Base-by-base conservation (phyloP, 371 early-diverging fungal genomes). In the Neoconidiobolus thromboides region DNA sequence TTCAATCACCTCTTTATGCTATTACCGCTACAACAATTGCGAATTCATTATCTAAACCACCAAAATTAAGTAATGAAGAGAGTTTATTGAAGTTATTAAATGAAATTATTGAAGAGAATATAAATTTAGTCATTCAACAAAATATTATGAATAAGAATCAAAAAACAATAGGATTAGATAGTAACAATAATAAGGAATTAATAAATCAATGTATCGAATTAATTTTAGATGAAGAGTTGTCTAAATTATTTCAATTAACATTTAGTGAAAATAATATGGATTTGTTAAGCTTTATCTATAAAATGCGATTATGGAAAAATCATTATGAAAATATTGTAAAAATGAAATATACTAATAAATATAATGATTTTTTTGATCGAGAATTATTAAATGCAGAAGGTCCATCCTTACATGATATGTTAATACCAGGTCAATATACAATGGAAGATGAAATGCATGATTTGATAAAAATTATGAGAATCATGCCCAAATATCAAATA, bases 381-480 rank as follows among this genome's bases (percentile, higher is more conserved):
- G 93, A 92, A 71, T 70, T 98, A 56, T 93, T 88, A 1, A 97
- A 98, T 64, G 96, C 96, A 73, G 95, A 96, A 68, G 90, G 93
- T 69, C 88, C 91, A 61, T 91, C 89, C 69, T 94, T 95, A 65
- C 96, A 96, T 65, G 96, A 97, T 64, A 85, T 98, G 2, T 95
- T 96, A 61, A 84, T 98, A 3, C 98, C 98, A 10, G 98, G 98
- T 0, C 97, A 98, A 72, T 97, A 97, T 41, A 64, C 79, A 75
- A 69, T 85, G 61, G 81, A 78, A 64, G 85, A 93, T 65, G 82
- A 78, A 63, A 87, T 81, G 67, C 87, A 87, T 60, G 93, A 92
- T 69, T 93, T 96, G 73, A 75, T 92, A 38, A 77, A 87, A 36
- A 96, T 98, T 61, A 93, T 93, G 61, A 81, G 96, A 9, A 95